Conservation (phyloP, 2,329 filamentous ascomycete species). For the Aspergillus fumigatus region DNA sequence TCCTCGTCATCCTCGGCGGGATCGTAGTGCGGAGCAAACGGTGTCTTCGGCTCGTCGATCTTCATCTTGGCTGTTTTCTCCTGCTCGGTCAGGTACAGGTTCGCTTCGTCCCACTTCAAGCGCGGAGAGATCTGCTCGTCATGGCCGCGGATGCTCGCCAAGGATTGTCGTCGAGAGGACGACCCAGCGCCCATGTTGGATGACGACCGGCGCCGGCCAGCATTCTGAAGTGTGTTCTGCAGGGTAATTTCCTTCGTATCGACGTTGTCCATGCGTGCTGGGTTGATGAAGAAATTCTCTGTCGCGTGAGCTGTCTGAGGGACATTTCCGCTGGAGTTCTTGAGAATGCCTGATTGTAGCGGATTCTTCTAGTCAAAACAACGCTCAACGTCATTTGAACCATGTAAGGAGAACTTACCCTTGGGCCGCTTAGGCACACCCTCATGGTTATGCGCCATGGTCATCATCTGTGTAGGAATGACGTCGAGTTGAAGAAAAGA, state of each 20-base stretch:
- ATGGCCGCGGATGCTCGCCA: constrained; percentile 45
- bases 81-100: constrained; percentile 94
- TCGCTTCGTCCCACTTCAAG: constrained; percentile 97
- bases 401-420: constrained; percentile 27
- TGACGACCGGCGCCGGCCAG: constrained; percentile 79
- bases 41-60: constrained; percentile 97
- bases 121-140: constrained; percentile 63
- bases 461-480: constrained; percentile 13
- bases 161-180: constrained; percentile 66
- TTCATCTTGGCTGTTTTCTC: constrained; percentile 97
- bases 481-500: constrained; percentile 1
- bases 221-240: constrained; percentile 91
- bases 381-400: background rate
- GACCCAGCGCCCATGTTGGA: constrained; percentile 63
- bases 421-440: constrained; percentile 37
- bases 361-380: background rate
- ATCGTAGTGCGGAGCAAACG: constrained; percentile 89
- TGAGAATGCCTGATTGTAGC: constrained; percentile 70
- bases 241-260: constrained; percentile 82
- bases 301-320: constrained; percentile 54
- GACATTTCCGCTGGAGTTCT: constrained; percentile 63
- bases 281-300: constrained; percentile 31
- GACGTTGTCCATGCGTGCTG: constrained; percentile 44
- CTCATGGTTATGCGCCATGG: constrained; percentile 30
- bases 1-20: constrained; percentile 82